A percentile compares a stretch with the other conserved stretches of the same genome.
Conservation (phyloP, 306 rosid species). For the Lagenaria siceraria region DNA sequence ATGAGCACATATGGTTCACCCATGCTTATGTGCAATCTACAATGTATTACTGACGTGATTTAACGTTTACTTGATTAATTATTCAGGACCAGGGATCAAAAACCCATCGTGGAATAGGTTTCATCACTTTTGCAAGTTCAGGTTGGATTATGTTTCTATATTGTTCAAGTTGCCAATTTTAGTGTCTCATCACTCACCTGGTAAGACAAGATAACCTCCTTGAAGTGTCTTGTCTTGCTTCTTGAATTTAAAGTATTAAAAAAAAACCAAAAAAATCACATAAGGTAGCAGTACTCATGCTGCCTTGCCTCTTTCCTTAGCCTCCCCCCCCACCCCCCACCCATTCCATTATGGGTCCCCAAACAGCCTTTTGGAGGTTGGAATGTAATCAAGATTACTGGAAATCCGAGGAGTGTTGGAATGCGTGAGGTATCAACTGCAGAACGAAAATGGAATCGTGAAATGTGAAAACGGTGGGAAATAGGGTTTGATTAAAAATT, state of each 20-base stretch:
- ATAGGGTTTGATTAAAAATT: too few species aligned
- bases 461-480: too few species aligned
- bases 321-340: too few species aligned
- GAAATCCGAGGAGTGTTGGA: too few species aligned
- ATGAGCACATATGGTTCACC: background rate
- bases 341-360: too few species aligned
- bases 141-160: slow-evolving; percentile 37
- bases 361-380: too few species aligned
- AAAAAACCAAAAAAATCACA: too few species aligned
- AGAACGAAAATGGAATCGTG: too few species aligned
- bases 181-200: background rate
- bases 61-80: background rate
- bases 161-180: background rate
- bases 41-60: background rate
- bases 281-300: too few species aligned
- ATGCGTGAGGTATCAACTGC: too few species aligned
- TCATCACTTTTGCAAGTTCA: slow-evolving; percentile 86
- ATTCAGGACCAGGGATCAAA: slow-evolving; percentile 85
- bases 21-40: background rate
- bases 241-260: background rate
- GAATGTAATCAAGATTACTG: too few species aligned
- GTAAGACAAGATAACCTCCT: background rate
- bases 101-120: slow-evolving; percentile 90
- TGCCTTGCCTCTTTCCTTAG: too few species aligned
- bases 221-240: background rate